These are phyloP conservation scores for Fonsecaea monophora DNA, from an alignment of 2,329 filamentous ascomycete species.

Conservation along the genomic window DNA sequence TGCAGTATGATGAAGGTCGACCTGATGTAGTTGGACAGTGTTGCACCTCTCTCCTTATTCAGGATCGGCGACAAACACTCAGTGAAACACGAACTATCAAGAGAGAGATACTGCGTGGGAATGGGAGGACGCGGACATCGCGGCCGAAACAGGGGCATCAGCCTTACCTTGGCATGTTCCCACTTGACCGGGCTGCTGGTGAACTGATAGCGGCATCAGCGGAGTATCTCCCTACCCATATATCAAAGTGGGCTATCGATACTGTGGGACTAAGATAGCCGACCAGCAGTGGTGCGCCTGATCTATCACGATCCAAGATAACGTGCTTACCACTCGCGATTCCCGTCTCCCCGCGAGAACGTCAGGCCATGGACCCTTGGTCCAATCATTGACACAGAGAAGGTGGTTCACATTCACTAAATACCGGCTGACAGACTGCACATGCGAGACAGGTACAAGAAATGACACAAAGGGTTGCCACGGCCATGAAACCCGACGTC, in stretches of 20 bases:
- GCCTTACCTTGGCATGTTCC: neutral
- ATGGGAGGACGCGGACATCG: neutral
- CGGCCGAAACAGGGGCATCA: neutral
- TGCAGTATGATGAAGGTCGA: no score
- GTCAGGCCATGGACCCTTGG: neutral
- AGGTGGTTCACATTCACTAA: neutral
- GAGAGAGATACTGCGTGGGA: neutral
- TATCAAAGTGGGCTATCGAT: neutral
- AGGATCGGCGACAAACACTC: no score
- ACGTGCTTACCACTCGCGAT: neutral
- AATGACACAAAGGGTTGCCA: neutral
- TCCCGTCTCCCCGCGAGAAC: no score
- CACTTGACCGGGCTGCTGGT: neutral
- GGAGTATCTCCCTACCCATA: neutral
- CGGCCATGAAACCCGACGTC: neutral
- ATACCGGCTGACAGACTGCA: neutral
- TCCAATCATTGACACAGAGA: neutral
- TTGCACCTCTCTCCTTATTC: no score
- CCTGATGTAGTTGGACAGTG: no score
- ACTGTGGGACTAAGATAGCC: neutral
- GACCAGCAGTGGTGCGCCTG: neutral
- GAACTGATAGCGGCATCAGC: neutral
- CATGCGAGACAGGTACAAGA: neutral
- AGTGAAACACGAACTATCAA: neutral
- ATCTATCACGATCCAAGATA: neutral